phyloP scores from a whole-genome alignment of 352 stramenopile species.

The Pythium aphanidermatum region DNA sequence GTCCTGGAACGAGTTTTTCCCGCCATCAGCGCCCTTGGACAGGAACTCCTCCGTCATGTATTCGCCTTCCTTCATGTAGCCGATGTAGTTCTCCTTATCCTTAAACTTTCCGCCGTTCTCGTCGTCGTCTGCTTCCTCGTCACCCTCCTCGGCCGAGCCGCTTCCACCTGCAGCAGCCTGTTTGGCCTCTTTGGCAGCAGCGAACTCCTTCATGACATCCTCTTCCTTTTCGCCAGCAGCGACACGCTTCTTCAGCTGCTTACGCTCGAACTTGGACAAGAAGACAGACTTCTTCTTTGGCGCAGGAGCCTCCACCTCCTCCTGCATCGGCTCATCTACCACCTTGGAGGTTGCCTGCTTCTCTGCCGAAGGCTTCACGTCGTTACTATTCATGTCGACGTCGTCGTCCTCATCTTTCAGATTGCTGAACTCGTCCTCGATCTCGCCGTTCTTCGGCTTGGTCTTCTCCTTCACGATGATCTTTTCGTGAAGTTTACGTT shows the following conservation, averaged over 20 bases:
- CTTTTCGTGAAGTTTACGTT: constrained; percentile 77
- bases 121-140: constrained; percentile 15
- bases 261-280: constrained; percentile 94
- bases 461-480: constrained; percentile 80
- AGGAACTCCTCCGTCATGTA: constrained; percentile 73
- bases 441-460: constrained; percentile 35
- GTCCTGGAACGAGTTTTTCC: constrained; percentile 75
- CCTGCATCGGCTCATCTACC: background rate
- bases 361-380: no score
- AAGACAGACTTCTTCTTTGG: constrained; percentile 71
- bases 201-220: constrained; percentile 63
- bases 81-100: constrained; percentile 84
- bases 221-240: constrained; percentile 64
- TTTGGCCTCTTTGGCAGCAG: constrained; percentile 35
- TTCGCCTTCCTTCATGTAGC: constrained; percentile 76
- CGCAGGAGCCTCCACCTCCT: constrained; percentile 9
- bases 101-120: constrained; percentile 34
- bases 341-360: background rate
- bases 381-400: no score
- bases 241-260: constrained; percentile 90
- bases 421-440: constrained; percentile 18
- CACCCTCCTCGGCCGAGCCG: constrained; percentile 24
- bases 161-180: background rate
- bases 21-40: constrained; percentile 61
- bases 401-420: constrained; percentile 26